A percentile compares a stretch with the other conserved stretches of the same genome.
phyloP scores from a whole-genome alignment of 768 basidiomycete genomes.

The Psilocybe azurescens region DNA sequence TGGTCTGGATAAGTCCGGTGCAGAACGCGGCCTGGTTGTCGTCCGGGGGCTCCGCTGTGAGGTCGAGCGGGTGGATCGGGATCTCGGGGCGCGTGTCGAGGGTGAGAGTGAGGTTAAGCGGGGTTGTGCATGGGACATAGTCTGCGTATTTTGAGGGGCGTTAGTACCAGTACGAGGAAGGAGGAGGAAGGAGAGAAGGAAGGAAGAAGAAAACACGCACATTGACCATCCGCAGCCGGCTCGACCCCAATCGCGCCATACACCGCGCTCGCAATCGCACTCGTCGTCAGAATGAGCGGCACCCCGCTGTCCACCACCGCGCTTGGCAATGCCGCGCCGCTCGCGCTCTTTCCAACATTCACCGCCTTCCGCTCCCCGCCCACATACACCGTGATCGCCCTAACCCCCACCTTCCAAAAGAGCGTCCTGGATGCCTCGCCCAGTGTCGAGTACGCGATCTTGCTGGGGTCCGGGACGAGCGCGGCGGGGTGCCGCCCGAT shows the following conservation, averaged over 20 bases:
- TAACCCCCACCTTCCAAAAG: constrained; percentile 69
- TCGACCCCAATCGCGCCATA: constrained; percentile 75
- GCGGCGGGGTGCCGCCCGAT: constrained; percentile 69
- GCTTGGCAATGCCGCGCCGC: constrained; percentile 52
- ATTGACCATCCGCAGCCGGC: constrained; percentile 64
- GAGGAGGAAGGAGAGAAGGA: background rate
- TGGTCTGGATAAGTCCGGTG: constrained; percentile 71
- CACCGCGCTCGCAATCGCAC: constrained; percentile 79
- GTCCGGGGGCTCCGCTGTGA: constrained; percentile 54
- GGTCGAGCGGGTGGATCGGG: constrained; percentile 77
- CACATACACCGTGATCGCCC: constrained; percentile 66
- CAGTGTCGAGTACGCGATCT: constrained; percentile 54
- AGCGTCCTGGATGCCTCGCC: constrained; percentile 44
- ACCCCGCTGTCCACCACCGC: constrained; percentile 79
- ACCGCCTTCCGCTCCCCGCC: constrained; percentile 47
- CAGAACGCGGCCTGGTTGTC: constrained; percentile 48
- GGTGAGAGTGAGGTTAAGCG: constrained; percentile 73
- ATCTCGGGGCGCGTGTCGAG: constrained; percentile 62
- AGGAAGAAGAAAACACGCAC: constrained; percentile 44
- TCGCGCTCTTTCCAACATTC: constrained; percentile 42
- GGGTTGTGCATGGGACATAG: constrained; percentile 34
- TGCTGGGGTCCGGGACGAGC: constrained; percentile 57
- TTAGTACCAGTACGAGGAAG: no score
- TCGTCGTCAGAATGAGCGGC: constrained; percentile 59
- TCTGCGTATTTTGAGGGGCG: background rate